Base-by-base conservation (phyloP, 106 monocot species). In the Allium cepa region DNA sequence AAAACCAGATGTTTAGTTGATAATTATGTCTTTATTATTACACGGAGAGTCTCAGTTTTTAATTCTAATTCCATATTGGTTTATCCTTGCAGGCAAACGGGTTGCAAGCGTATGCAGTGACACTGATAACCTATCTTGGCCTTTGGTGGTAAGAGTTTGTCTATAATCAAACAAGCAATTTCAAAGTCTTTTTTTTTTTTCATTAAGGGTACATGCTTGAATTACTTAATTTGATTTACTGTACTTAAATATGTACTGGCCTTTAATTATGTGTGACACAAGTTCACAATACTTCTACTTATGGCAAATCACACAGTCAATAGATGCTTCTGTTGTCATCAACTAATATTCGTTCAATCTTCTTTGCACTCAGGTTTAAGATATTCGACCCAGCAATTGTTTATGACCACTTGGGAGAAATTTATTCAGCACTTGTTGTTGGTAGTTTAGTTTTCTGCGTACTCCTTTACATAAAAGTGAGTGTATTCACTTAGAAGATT, bases 361-460 rank as follows among this genome's bases (percentile, higher is more conserved):
- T 45, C 18, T 26, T 16, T 14, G 49, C 26, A 28, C 47, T 58
- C 59, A 97, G 96, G 92, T 92, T 92, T 84, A 86, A 82, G 57
- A 84, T 97, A 70, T 84, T 97, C 50, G 62, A 92, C 67, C 96
- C 96, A 66, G 80, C 84, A 67, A 75, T 92, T 69, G 96, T 92
- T 12, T 97, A 92, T 75, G 96, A 97, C 52, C 88, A 97, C 79
- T 76, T 97, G 73, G 96, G 96, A 55, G 96, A 92, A 84, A 97
- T 97, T 57, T 89, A 72, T 73, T 64, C 96, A 47, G 82, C 96
- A 66, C 88, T 97, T 56, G 72, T 87, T n/a, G 55, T 84, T 36
- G 96, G 92, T 22, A 97, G 96, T 77, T 67, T 97, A 65, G 71
- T 97, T 64, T 97, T 97, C 74, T 97, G 96, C 65, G 68, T 97